These are phyloP conservation scores for Conticribra weissflogii DNA, from an alignment of 108 stramenopile genomes.

Conservation along the genomic window DNA sequence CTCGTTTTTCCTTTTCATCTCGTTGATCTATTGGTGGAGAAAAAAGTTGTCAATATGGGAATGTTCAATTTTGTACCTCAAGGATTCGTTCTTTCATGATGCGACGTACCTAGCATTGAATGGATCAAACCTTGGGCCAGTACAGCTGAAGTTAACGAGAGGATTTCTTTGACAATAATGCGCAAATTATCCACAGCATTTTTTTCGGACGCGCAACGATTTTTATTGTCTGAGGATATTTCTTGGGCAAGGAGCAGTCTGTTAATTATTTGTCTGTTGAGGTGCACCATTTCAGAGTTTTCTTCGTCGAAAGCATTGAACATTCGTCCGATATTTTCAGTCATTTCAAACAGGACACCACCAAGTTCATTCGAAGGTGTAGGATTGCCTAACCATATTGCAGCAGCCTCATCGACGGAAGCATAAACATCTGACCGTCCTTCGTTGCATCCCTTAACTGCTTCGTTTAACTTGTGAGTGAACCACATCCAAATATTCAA, in stretches of 20 bases:
- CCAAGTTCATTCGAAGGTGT: conserved; percentile 57
- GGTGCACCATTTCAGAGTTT: conserved; percentile 61
- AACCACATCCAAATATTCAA: conserved; percentile 85
- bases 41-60: background rate
- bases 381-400: conserved; percentile 78
- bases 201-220: conserved; percentile 46
- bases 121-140: conserved; percentile 73
- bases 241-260: conserved; percentile 73
- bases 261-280: conserved; percentile 73
- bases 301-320: conserved; percentile 49
- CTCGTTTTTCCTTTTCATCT: conserved; percentile 48
- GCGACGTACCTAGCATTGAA: conserved; percentile 46
- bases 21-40: conserved; percentile 21
- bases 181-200: conserved; percentile 54
- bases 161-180: conserved; percentile 64
- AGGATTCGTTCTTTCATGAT: too few species aligned
- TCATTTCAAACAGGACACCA: conserved; percentile 68
- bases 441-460: conserved; percentile 59
- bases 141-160: conserved; percentile 73
- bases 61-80: too few species aligned
- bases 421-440: conserved; percentile 51
- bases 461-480: conserved; percentile 62
- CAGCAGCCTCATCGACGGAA: conserved; percentile 75
- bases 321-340: conserved; percentile 60
- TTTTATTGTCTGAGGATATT: conserved; percentile 58